phyloP scores from a whole-genome alignment of 768 basidiomycete genomes.

The Termitomyces sp. region DNA sequence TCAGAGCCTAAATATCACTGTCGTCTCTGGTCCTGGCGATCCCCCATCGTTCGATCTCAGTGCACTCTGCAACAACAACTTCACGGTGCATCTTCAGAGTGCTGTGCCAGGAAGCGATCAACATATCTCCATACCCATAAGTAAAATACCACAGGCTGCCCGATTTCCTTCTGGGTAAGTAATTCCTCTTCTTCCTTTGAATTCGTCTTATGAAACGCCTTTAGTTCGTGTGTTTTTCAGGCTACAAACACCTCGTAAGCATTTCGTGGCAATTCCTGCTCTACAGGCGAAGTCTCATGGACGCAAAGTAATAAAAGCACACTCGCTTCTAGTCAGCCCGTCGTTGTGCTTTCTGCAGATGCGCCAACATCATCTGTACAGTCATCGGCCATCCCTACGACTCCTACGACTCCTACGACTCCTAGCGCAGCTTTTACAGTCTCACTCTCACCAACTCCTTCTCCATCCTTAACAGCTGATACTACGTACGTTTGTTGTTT shows the following conservation, averaged over 20 bases:
- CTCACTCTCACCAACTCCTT: background rate
- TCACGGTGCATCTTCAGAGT: background rate
- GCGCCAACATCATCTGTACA: background rate
- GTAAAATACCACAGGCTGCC: background rate
- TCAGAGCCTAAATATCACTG: conserved; percentile 4
- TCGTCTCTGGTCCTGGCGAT: background rate
- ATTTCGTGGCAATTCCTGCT: background rate
- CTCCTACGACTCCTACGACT: background rate
- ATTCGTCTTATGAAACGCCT: background rate
- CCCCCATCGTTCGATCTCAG: conserved; percentile 7
- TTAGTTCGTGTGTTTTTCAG: conserved; percentile 9
- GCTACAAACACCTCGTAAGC: conserved; percentile 10
- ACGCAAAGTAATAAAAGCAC: conserved; percentile 5
- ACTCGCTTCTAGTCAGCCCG: background rate
- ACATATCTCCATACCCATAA: background rate
- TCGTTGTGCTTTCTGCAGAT: conserved; percentile 1
- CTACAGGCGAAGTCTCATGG: background rate
- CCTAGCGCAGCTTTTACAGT: background rate
- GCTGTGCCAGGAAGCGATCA: background rate
- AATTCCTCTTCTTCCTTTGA: background rate
- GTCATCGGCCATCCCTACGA: background rate
- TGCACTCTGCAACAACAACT: conserved; percentile 5
- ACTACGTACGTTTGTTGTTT: background rate
- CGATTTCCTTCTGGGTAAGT: conserved; percentile 1
- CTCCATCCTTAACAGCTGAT: background rate